These are phyloP conservation scores for Trichophyton mentagrophytes DNA, from an alignment of 2,329 filamentous ascomycete genomes.

Conservation along the genomic window DNA sequence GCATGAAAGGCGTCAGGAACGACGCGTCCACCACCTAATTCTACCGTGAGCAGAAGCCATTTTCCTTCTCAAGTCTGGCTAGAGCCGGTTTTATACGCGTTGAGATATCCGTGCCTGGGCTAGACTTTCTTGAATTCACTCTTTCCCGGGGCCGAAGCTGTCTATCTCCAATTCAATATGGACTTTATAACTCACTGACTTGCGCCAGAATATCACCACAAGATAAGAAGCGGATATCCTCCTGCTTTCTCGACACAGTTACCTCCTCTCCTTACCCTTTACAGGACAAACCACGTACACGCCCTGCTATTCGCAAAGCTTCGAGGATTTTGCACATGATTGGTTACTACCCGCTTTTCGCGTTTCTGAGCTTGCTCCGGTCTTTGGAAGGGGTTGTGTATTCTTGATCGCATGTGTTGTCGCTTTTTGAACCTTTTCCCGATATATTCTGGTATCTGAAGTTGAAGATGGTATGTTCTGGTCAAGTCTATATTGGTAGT, in stretches of 20 bases:
- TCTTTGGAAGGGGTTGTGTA: conserved; percentile 1
- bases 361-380: conserved; percentile 3
- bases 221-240: background rate
- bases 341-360: background rate
- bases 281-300: conserved; percentile 7
- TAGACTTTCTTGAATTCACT: background rate
- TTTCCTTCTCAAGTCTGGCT: background rate
- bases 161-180: background rate
- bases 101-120: background rate
- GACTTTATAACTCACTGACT: background rate
- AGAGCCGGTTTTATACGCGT: background rate
- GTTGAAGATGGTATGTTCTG: background rate
- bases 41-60: conserved; percentile 1
- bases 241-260: background rate
- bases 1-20: background rate
- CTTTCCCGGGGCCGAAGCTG: background rate
- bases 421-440: background rate
- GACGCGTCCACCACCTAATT: conserved; percentile 1
- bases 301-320: conserved; percentile 8
- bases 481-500: background rate
- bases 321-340: background rate
- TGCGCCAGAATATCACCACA: background rate
- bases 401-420: background rate
- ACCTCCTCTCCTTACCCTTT: conserved; percentile 2
- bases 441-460: background rate